Conservation (phyloP, 306 rosid species). For the Inga leiocalycina region DNA sequence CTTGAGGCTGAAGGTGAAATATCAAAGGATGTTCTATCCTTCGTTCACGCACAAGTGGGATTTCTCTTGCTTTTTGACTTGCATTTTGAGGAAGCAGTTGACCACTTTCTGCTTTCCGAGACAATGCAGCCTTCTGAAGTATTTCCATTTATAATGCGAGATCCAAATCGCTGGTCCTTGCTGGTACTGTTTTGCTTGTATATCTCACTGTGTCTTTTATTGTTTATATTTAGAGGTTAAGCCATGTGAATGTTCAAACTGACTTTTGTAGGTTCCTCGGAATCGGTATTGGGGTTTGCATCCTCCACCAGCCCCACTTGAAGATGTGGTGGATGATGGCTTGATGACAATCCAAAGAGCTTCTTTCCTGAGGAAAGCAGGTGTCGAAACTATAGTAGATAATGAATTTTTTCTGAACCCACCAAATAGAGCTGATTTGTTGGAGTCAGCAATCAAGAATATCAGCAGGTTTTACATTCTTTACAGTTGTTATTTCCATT, state of each 20-base stretch:
- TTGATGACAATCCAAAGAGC: conserved; percentile 92
- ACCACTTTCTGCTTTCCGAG: conserved; percentile 87
- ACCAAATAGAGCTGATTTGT: conserved; percentile 79
- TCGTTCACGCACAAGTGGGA: conserved; percentile 98
- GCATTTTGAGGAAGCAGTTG: conserved; percentile 94
- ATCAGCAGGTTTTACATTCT: conserved; percentile 67
- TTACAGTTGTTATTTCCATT: conserved; percentile 11
- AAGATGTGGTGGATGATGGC: conserved; percentile 95
- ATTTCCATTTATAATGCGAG: conserved; percentile 93
- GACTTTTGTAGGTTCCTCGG: conserved; percentile 85
- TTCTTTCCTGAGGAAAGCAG: conserved; percentile 89
- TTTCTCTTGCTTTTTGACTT: conserved; percentile 95
- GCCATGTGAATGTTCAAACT: conserved; percentile 49
- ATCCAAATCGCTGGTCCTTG: conserved; percentile 98
- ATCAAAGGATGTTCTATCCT: conserved; percentile 82
- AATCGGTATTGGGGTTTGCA: conserved; percentile 99
- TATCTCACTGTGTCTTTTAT: background rate
- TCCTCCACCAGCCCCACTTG: conserved; percentile 98
- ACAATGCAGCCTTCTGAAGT: conserved; percentile 97
- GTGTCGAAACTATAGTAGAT: conserved; percentile 85
- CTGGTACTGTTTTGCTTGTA: conserved; percentile 60
- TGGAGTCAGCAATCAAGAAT: conserved; percentile 90
- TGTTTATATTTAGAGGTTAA: conserved; percentile 33
- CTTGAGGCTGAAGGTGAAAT: conserved; percentile 89
- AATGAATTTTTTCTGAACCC: conserved; percentile 71